Base-by-base conservation (phyloP, 2,329 filamentous ascomycete genomes). In the Gnomoniopsis sp. region DNA sequence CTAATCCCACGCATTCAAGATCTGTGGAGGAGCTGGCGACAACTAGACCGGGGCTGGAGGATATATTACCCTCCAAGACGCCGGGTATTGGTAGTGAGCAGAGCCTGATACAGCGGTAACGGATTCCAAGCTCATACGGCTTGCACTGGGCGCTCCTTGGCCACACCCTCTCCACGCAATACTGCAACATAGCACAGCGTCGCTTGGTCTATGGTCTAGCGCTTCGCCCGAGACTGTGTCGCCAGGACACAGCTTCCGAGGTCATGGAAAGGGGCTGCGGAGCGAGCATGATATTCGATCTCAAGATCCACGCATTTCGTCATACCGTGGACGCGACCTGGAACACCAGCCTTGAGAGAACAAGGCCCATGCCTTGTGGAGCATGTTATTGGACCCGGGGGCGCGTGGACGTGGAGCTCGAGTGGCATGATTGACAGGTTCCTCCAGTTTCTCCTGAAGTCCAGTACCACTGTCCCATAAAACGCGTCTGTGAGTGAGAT, bases 161-260 rank as follows among this genome's bases (percentile, higher is more conserved):
- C 43, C 23, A 56, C 43, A 44, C 38, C 58, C 36, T 57, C 26
- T 38, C 43, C 43, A 49, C n/a, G 26, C 30, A 17, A 38, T 49
- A n/a, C 41, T 51, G 52, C 47, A 52, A 36, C 58, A 53, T 47
- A 33, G 36, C 54, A 57, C 58, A 47, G 49, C 57, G 54, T 54
- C n/a, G 26, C n/a, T 58, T 11, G 43, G 43, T 46, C 17, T 11
- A 3, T 46, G 14, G 4, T 6, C n/a, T 46, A 6, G 19, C 21
- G 8, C 33, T 30, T 36, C 36, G 33, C 36, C 57, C 56, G 49
- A 49, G 19, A 34, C 50, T 34, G 49, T 48, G 33, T 43, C 41
- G 44, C 50, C 49, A 14, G 34, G 41, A 44, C 23, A 49, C 44
- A 55, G 49, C 46, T n/a, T 54, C 46, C 26, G 36, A 48, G 36